Conservation (phyloP, 2,329 filamentous ascomycete genomes). For the Sporothrix protearum region DNA sequence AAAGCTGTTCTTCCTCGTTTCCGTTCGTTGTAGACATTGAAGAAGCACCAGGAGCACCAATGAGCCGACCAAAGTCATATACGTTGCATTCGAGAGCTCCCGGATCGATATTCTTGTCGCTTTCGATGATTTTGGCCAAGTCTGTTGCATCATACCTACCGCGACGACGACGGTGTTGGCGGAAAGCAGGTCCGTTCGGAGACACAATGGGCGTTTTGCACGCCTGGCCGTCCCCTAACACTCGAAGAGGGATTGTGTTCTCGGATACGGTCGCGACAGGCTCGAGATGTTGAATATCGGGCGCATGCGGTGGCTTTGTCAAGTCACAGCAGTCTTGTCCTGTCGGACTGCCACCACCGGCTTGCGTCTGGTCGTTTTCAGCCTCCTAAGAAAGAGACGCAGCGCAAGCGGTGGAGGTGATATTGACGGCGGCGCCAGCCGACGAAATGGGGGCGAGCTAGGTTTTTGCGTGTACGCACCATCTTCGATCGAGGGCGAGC, state of each 20-base stretch:
- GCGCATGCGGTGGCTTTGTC: constrained; percentile 4
- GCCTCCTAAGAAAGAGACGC: background rate
- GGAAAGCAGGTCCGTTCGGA: constrained; percentile 33
- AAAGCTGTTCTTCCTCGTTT: background rate
- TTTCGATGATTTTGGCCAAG: background rate
- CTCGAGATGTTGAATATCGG: background rate
- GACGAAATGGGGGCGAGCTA: constrained; percentile 32
- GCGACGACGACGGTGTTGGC: constrained; percentile 48
- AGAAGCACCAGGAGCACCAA: background rate
- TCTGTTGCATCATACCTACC: constrained; percentile 44
- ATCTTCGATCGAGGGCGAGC: constrained; percentile 97
- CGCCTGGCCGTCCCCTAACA: constrained; percentile 26
- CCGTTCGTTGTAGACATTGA: background rate
- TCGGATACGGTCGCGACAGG: background rate
- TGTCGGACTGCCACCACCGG: constrained; percentile 17
- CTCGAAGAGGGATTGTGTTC: constrained; percentile 19
- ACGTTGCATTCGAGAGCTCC: background rate
- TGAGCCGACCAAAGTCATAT: background rate
- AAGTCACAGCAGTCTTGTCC: background rate
- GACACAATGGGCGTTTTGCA: constrained; percentile 33
- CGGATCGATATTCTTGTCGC: background rate
- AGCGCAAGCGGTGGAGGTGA: background rate
- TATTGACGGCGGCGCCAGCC: background rate
- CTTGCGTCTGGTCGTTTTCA: background rate
- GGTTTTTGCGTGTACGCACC: constrained; percentile 65